Base-by-base conservation (phyloP, 306 rosid species). In the Parietaria judaica region DNA sequence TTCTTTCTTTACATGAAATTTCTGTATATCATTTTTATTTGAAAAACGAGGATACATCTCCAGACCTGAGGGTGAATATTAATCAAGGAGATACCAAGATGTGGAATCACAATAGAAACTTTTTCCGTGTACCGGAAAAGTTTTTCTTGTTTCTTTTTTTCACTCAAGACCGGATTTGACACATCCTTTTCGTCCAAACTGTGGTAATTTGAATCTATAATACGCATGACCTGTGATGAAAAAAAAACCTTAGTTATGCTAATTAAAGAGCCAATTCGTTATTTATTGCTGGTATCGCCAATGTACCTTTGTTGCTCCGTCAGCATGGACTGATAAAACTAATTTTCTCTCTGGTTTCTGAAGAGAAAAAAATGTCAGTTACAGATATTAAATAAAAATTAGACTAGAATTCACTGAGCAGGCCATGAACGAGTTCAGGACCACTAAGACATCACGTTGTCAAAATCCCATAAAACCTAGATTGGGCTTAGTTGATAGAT, bases 221-320 rank as follows among this genome's bases (percentile, higher is more conserved):
- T 78, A 67, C 81, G 66, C 38, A 91, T 82, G 72, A 91, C 96
- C 98, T 91, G 78, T 55, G 72, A 68, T 53, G 46, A 56, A 77
- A 13, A 14, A 16, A 51, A 60, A 48, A 45, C 44, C 6, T 63
- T 9, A 68, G 58, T 44, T 60, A 34, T 3, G 38, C 46, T 8
- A 13, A 15, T 52, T 17, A 11, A 36, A 58, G 31, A 55, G 23
- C 54, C 36, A 48, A 13, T 49, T 54, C 54, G 11, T 39, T 8
- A 45, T 14, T 36, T 61, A 35, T 69, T 60, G 37, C 66, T 36
- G 63, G 56, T n/a, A 68, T 51, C 51, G 65, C 61, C 56, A 61
- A 59, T 64, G 58, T 68, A 88, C 98, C 96, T 91, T 91, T 35
- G 88, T 91, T 70, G 98, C 92, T 70, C 96, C 98, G 69, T 91